Conservation (phyloP, 495 filamentous ascomycete species). For the Trichoderma erinaceum region DNA sequence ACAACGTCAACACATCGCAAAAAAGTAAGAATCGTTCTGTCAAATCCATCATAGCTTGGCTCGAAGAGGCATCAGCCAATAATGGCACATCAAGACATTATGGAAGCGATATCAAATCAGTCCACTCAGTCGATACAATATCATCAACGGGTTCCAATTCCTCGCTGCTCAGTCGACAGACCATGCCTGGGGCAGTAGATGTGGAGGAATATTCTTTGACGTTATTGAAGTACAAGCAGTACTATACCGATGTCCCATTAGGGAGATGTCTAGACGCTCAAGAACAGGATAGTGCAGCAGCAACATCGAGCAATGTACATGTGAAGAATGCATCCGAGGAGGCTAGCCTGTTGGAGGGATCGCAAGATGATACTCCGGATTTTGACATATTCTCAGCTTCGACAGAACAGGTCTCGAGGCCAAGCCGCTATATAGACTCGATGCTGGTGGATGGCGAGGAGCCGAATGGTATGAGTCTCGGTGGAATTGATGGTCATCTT, state of each 20-base stretch:
- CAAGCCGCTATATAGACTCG: not conserved
- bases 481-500: not conserved
- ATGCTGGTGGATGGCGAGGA: not conserved
- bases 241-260: slow-evolving; percentile 23
- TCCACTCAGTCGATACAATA: not conserved
- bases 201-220: slow-evolving; percentile 26
- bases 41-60: slow-evolving; percentile 20
- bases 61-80: slow-evolving; percentile 18
- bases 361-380: not conserved
- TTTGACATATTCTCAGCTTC: not conserved
- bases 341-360: not conserved
- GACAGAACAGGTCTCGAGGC: not conserved
- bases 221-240: slow-evolving; percentile 25
- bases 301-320: not conserved
- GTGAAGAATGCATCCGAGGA: not conserved
- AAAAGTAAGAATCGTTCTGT: slow-evolving; percentile 17
- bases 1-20: not conserved
- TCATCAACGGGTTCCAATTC: not conserved
- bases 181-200: not conserved
- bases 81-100: not conserved
- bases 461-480: not conserved
- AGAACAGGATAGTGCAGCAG: slow-evolving; percentile 3
- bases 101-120: not conserved
- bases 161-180: slow-evolving; percentile 1
- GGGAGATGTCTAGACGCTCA: slow-evolving; percentile 24